Base-by-base conservation (phyloP, 768 basidiomycete genomes). In the Pisolithus orientalis region DNA sequence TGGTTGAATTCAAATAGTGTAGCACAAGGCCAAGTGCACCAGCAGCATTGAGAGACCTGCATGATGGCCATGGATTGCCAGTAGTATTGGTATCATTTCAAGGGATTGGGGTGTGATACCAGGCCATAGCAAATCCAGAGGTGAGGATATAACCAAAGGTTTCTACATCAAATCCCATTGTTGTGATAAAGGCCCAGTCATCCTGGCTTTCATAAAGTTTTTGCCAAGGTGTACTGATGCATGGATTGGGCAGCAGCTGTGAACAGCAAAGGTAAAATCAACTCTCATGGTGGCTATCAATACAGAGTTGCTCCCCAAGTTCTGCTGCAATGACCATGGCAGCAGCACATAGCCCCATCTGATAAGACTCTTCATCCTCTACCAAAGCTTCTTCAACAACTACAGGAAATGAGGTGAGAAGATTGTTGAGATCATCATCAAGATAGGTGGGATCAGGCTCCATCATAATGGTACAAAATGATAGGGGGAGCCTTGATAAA, bases 151-250 rank as follows among this genome's bases (percentile, higher is more conserved):
- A 57, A 2, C 65, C 4, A 54, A 76, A 76, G 0, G 72, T 74
- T 1, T 13, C 49, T 2, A 68, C 62, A 68, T 75, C 64, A 53
- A 75, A 67, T 1, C 74, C 72, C 73, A 75, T 75, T 0, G 72
- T 78, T 0, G 71, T 77, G 32, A 78, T 77, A 54, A 68, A 77
- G 4, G 71, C 73, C 3, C 68, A 54, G 49, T 77, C 68, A 53
- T 62, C 64, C 9, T 50, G 57, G 38, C 65, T 67, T 0, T 53
- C 47, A 39, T 61, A 71, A 0, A 76, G 63, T 0, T 25, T 17
- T 39, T 69, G 69, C 74, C 72, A 76, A 6, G 74, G 65, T 29
- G 71, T 75, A 24, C 59, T 45, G 1, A 34, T 2, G 6, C 62
- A 54, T 16, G 73, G 72, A 50, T 72, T 61, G 0, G 67, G 71